Conservation (phyloP, 371 early-diverging fungal species). For the Mortierella sp. region DNA sequence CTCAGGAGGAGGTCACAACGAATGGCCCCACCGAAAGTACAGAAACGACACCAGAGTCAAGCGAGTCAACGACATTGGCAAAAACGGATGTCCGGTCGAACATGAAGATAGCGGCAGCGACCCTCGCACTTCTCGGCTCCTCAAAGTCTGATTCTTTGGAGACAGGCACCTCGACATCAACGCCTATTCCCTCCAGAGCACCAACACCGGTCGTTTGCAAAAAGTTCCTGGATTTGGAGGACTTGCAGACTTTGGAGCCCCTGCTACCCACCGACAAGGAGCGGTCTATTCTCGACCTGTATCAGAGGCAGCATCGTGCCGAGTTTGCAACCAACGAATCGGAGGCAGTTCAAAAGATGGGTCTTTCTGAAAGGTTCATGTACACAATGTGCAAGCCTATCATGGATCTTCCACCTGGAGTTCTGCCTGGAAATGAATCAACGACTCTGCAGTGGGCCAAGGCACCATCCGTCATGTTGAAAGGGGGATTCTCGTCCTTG, state of each 20-base stretch:
- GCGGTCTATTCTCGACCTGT: conserved; percentile 19
- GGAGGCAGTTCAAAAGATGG: conserved; percentile 32
- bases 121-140: conserved; percentile 31
- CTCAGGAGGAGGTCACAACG: too few relatives aligned
- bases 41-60: background rate
- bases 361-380: conserved; percentile 44
- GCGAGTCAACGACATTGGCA: conserved; percentile 2
- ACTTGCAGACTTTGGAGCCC: conserved; percentile 39
- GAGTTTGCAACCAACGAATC: conserved; percentile 28
- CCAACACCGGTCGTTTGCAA: conserved; percentile 30
- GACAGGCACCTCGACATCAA: conserved; percentile 3
- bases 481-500: conserved; percentile 27
- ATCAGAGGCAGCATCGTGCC: conserved; percentile 27
- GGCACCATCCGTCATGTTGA: conserved; percentile 6
- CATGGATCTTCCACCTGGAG: conserved; percentile 11
- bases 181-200: conserved; percentile 23
- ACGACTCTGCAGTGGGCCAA: conserved; percentile 24
- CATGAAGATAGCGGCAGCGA: too few relatives aligned
- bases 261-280: conserved; percentile 47
- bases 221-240: conserved; percentile 30
- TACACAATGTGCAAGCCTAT: conserved; percentile 37
- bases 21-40: too few relatives aligned
- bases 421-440: background rate
- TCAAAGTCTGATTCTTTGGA: background rate
- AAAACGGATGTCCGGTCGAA: too few relatives aligned